A percentile compares a stretch with the other conserved stretches of the same genome.
phyloP scores from a whole-genome alignment of 768 basidiomycete genomes.

The Asterophora lycoperdoides region DNA sequence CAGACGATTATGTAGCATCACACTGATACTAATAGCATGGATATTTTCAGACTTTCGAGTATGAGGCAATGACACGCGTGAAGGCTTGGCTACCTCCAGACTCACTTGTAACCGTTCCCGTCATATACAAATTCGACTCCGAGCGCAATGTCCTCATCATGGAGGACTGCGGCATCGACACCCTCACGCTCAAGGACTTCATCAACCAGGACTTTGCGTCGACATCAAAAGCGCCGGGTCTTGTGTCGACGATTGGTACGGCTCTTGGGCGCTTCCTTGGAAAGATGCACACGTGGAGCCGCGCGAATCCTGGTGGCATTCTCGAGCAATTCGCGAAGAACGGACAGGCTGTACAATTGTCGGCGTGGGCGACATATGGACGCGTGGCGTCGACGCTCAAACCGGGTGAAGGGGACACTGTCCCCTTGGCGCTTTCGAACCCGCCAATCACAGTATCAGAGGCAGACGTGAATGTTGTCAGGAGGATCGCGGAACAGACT shows the following conservation, averaged over 20 bases:
- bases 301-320: slow-evolving; percentile 21
- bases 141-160: slow-evolving; percentile 51
- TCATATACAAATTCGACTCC: slow-evolving; percentile 46
- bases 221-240: neutral
- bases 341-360: slow-evolving; percentile 32
- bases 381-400: slow-evolving; percentile 33
- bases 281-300: slow-evolving; percentile 46
- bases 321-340: slow-evolving; percentile 34
- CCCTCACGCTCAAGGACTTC: slow-evolving; percentile 39
- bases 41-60: slow-evolving; percentile 33
- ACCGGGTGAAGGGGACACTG: slow-evolving; percentile 14
- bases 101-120: slow-evolving; percentile 44
- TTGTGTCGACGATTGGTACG: slow-evolving; percentile 38
- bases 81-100: slow-evolving; percentile 30
- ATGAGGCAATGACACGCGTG: slow-evolving; percentile 46
- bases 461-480: slow-evolving; percentile 29
- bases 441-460: slow-evolving; percentile 34
- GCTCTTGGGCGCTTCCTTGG: slow-evolving; percentile 55
- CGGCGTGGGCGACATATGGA: slow-evolving; percentile 40
- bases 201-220: slow-evolving; percentile 29
- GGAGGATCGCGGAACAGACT: slow-evolving; percentile 27
- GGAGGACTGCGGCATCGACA: slow-evolving; percentile 50
- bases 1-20: neutral
- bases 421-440: slow-evolving; percentile 30
- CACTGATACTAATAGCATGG: neutral